Evolutionary conservation across 441 rosid species (phyloP).

Genomic region (Syzygium malaccense): DNA sequence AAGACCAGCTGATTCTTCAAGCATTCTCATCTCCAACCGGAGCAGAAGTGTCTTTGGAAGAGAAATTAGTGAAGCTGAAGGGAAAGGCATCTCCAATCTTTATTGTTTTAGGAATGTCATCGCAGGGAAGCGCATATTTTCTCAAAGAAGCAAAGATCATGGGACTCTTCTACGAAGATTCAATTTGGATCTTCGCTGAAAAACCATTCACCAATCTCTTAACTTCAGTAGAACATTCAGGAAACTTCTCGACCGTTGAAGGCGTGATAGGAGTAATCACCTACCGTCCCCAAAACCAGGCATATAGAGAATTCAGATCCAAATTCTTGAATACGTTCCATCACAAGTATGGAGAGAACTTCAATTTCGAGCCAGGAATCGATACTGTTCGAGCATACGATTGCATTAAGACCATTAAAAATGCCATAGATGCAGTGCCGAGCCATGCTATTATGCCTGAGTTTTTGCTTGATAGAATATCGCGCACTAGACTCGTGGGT

Average conservation of each 20-base stretch:
- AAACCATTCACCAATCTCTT: conserved; percentile 17
- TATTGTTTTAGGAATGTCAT: conserved; percentile 27
- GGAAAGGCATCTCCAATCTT: conserved; percentile 29
- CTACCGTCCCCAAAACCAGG: conserved; percentile 2
- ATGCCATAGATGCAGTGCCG: neutral
- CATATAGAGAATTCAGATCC: conserved; percentile 13
- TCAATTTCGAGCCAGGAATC: conserved; percentile 17
- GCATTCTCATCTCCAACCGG: conserved; percentile 20
- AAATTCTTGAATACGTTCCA: conserved; percentile 11
- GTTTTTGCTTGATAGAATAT: neutral
- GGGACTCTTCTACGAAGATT: conserved; percentile 26
- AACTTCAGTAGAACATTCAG: conserved; percentile 22
- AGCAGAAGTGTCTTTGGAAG: conserved; percentile 7
- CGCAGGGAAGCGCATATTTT: conserved; percentile 17
- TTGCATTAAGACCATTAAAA: conserved; percentile 7
- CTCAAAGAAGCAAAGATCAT: conserved; percentile 28
- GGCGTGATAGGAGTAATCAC: conserved; percentile 38
- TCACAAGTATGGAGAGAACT: conserved; percentile 11
- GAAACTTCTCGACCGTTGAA: conserved; percentile 30
- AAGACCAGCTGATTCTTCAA: conserved; percentile 29
- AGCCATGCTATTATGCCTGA: neutral
- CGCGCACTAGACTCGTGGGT: conserved; percentile 10
- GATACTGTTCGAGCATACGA: conserved; percentile 25
- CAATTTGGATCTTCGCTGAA: conserved; percentile 38
- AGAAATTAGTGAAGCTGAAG: conserved; percentile 19